Evolutionary conservation across 768 basidiomycete genomes (phyloP), one percentile per base, ranked within the genome.

Genomic region (Lyophyllum semitale): DNA sequence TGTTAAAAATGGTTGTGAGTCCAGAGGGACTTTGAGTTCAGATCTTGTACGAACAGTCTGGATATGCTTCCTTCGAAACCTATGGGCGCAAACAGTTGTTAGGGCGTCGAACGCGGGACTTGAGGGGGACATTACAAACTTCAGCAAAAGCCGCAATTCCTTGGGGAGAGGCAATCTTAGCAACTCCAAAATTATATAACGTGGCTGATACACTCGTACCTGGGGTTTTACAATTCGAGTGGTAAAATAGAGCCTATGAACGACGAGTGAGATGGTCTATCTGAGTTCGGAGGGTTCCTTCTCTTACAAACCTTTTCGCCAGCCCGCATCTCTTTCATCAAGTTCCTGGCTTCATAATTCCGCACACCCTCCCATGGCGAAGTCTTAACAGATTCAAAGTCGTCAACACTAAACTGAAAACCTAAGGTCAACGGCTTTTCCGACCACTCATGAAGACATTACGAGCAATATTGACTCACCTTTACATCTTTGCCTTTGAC

Each of bases 331-430:
- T 85, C 82, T 67, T 85, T 89, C 86, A 93, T 93, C 57, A 91
- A 65, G 67, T 93, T 93, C 55, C 86, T 78, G 7, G 91, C 91
- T 68, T 91, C 88, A 60, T 86, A 87, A 62, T 91, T 93, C 32
- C 91, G 77, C 20, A 93, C 91, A n/a, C 91, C 91, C 64, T 93
- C 91, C 91, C 91, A 93, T 30, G 90, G 76, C 0, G 91, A 91
- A 18, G 79, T 87, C 51, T 76, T 78, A 50, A 79, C 80, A 8
- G 75, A 58, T 69, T 93, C 91, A 65, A 94, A 91, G 68, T 94
- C 92, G 58, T 93, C 91, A 7, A 94, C 84, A 56, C 88, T 90
- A 65, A 94, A 94, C 90, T 92, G 61, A 32, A 17, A 18, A 13
- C n/a, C 7, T 33, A 52, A 45, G 18, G 45, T 26, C 42, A 23